Evolutionary conservation across 768 basidiomycete species (phyloP), one percentile per base, ranked within the genome.

Genomic region (Sistotremastrum suecicum): DNA sequence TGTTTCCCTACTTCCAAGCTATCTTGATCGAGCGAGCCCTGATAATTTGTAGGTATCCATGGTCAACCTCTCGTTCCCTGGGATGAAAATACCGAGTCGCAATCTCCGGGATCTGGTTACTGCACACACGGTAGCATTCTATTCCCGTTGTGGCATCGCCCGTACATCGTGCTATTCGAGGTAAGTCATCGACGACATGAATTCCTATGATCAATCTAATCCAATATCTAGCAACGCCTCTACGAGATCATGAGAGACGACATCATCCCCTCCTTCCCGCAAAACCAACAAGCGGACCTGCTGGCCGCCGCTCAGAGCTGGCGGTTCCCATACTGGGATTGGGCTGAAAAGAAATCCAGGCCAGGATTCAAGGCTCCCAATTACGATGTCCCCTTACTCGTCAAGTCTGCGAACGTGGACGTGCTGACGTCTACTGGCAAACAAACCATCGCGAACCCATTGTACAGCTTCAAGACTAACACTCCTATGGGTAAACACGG

Each of bases 71-170:
- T 62, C 47, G 55, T 58, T 5, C 51, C 56, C 0, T 77, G 71
- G 71, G 63, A 71, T 43, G 68, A 62, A 9, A 58, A 63, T 7
- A 64, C 61, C 5, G 51, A 55, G 12, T 29, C 42, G 6, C 20
- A 56, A 33, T 56, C 65, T 1, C 56, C 54, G 9, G 42, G 54
- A 9, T 46, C 50, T 0, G 75, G 74, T 3, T 76, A 76, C 51
- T 76, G 74, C 53, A 67, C 65, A 11, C 76, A 78, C 54, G 70
- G 69, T 9, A 68, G 66, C 1, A 62, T 68, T 6, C 58, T 75
- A 5, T 75, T 75, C 62, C 73, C 73, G 6, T 72, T 69, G 3
- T 76, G 71, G 69, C 74, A 78, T 50, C 58, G 75, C 42, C 71
- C 72, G 3, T 76, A 76, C 49, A 55, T 76, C 29, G 54, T 66